Evolutionary conservation across 495 filamentous ascomycete species (phyloP).

Genomic region (Tricharina praecox): DNA sequence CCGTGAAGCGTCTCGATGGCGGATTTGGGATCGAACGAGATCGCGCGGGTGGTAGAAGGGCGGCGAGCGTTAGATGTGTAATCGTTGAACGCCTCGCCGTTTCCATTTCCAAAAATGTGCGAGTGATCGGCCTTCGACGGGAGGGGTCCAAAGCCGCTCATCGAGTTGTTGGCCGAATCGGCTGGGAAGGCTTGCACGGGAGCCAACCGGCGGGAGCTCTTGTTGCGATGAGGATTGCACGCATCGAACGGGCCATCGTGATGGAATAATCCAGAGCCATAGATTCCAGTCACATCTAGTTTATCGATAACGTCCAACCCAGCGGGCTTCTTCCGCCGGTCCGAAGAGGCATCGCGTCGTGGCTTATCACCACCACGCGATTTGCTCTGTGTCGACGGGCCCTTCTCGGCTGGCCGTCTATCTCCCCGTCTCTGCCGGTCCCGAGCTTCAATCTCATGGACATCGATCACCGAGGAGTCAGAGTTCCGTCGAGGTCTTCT

Average conservation of each 20-base stretch:
- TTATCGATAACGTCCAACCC: constrained; percentile 88
- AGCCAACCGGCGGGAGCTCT: constrained; percentile 61
- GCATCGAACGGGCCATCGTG: constrained; percentile 98
- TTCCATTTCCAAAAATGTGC: constrained; percentile 59
- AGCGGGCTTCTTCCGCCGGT: constrained; percentile 34
- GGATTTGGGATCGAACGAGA: constrained; percentile 40
- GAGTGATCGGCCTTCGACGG: constrained; percentile 69
- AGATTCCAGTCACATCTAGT: constrained; percentile 91
- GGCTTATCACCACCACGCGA: too few relatives aligned
- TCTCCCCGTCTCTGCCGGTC: constrained; percentile 30
- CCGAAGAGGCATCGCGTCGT: constrained; percentile 3
- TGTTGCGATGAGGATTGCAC: constrained; percentile 88
- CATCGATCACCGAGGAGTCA: constrained; percentile 74
- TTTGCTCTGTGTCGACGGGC: too few relatives aligned
- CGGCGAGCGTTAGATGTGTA: constrained; percentile 37
- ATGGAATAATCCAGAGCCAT: constrained; percentile 89
- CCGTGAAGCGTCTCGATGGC: constrained; percentile 61
- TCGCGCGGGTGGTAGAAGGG: constrained; percentile 27
- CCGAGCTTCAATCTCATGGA: constrained; percentile 46
- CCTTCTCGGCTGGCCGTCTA: constrained; percentile 16
- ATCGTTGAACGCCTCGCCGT: constrained; percentile 72
- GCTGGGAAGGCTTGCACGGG: constrained; percentile 96
- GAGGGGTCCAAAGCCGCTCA: constrained; percentile 75
- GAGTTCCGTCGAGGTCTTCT: constrained; percentile 63
- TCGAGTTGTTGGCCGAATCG: constrained; percentile 73